Evolutionary conservation across 768 basidiomycete species (phyloP).

Genomic region (Tylopilus rubrobrunneus): DNA sequence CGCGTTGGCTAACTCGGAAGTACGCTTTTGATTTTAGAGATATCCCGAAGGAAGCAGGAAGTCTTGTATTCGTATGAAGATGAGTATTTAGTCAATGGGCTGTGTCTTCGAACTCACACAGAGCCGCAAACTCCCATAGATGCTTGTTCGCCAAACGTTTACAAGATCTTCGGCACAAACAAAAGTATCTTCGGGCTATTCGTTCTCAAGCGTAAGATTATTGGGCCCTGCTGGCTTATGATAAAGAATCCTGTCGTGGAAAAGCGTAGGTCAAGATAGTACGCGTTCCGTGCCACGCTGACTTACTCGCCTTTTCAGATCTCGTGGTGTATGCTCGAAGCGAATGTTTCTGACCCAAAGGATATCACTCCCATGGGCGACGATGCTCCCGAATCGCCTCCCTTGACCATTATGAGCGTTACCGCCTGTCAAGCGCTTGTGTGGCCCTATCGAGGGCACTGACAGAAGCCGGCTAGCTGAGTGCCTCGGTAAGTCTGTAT

Average conservation of each 20-base stretch:
- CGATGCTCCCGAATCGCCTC: conserved; percentile 73
- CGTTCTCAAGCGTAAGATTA: conserved; percentile 93
- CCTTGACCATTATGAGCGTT: conserved; percentile 87
- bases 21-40: conserved; percentile 84
- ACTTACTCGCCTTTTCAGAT: conserved; percentile 45
- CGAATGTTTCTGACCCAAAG: conserved; percentile 78
- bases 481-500: conserved; percentile 69
- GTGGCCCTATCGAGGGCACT: conserved; percentile 95
- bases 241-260: conserved; percentile 75
- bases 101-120: conserved; percentile 3
- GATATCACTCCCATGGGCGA: conserved; percentile 82
- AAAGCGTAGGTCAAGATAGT: conserved; percentile 50
- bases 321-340: conserved; percentile 97
- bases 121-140: conserved; percentile 57
- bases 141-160: conserved; percentile 78
- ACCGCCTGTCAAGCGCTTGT: conserved; percentile 91
- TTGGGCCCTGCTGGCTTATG: conserved; percentile 97
- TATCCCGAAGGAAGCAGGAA: conserved; percentile 80
- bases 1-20: conserved; percentile 81
- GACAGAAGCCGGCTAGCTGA: conserved; percentile 90
- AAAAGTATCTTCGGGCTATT: conserved; percentile 91
- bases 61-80: conserved; percentile 89
- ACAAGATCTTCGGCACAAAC: conserved; percentile 85
- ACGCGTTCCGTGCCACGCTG: neutral
- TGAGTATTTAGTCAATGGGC: conserved; percentile 32